Evolutionary conservation across 345 rosid species (phyloP).

Genomic region (Dimocarpus longan): DNA sequence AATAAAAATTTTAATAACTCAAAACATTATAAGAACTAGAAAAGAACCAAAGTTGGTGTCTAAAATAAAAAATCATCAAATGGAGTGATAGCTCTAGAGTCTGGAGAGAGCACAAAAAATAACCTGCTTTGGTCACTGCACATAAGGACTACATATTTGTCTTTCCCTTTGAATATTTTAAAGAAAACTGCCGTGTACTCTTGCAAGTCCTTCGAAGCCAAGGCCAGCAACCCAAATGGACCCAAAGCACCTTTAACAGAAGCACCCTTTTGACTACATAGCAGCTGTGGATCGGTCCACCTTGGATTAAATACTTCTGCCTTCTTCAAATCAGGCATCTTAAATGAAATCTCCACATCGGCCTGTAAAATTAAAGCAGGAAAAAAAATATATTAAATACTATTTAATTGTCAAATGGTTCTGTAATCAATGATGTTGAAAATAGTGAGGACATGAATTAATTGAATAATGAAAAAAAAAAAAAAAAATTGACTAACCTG

Average conservation of each 20-base stretch:
- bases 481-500: slow-evolving; percentile 35
- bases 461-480: neutral
- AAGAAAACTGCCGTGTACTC: slow-evolving; percentile 69
- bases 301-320: slow-evolving; percentile 57
- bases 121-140: slow-evolving; percentile 77
- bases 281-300: slow-evolving; percentile 54
- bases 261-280: slow-evolving; percentile 53
- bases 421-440: no score
- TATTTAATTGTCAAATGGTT: no score
- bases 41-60: neutral
- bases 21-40: no score
- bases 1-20: no score
- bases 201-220: slow-evolving; percentile 49
- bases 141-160: slow-evolving; percentile 51
- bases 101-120: neutral
- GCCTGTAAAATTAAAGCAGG: slow-evolving; percentile 26
- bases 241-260: slow-evolving; percentile 48
- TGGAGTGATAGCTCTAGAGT: neutral
- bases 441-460: no score
- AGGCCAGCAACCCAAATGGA: slow-evolving; percentile 63
- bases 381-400: no score
- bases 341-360: slow-evolving; percentile 63
- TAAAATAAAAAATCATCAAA: neutral
- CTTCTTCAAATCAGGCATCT: slow-evolving; percentile 41
- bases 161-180: slow-evolving; percentile 50